Evolutionary conservation across 1,284 basidiomycete species (phyloP).

Genomic region (Trametes hirsuta): DNA sequence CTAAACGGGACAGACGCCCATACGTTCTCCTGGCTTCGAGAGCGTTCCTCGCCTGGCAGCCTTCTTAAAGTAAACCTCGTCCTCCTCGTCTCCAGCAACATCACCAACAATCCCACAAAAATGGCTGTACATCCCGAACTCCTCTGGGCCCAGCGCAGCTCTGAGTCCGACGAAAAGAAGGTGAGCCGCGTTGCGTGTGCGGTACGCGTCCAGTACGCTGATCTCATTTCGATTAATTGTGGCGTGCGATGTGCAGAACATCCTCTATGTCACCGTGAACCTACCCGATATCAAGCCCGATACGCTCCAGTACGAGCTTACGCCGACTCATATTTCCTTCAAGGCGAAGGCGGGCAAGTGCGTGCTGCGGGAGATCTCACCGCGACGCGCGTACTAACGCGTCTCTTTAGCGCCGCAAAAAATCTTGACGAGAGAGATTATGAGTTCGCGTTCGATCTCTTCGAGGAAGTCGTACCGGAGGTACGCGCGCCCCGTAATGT

Average conservation of each 20-base stretch:
- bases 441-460: conserved; percentile 76
- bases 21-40: conserved; percentile 26
- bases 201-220: conserved; percentile 29
- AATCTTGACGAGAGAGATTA: conserved; percentile 65
- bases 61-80: conserved; percentile 23
- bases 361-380: conserved; percentile 31
- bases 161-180: conserved; percentile 65
- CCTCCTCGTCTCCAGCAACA: conserved; percentile 18
- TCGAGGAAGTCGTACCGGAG: conserved; percentile 73
- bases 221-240: conserved; percentile 31
- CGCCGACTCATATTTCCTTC: conserved; percentile 67
- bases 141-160: conserved; percentile 91
- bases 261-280: conserved; percentile 85
- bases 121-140: conserved; percentile 80
- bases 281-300: conserved; percentile 76
- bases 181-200: conserved; percentile 42
- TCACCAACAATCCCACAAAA: conserved; percentile 15
- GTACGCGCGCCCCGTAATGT: conserved; percentile 39
- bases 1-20: conserved; percentile 14
- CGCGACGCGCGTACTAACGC: conserved; percentile 17
- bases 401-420: conserved; percentile 46
- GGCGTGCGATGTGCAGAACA: conserved; percentile 55
- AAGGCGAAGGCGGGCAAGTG: conserved; percentile 75
- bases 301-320: conserved; percentile 66
- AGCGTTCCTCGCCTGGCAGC: conserved; percentile 19